phyloP scores from a whole-genome alignment of 106 monocot genomes.

The Dendrobium chrysotoxum region DNA sequence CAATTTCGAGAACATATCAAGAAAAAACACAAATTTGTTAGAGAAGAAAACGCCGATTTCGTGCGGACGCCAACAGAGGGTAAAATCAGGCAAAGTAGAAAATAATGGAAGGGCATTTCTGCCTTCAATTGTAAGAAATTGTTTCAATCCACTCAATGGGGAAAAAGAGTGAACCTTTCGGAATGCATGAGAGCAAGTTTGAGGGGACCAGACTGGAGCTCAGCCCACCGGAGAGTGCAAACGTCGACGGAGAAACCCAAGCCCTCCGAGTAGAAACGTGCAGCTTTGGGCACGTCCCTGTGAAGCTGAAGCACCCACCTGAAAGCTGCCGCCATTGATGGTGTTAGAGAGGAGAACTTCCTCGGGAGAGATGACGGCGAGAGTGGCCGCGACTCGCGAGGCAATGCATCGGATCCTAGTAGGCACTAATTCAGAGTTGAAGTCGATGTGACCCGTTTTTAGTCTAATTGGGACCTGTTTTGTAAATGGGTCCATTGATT shows the following conservation, averaged over 20 bases:
- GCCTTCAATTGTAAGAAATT: not conserved
- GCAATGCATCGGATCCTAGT: too few species aligned
- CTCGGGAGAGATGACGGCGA: not conserved
- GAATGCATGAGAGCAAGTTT: constrained; percentile 88
- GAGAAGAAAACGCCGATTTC: not conserved
- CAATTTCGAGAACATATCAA: not conserved
- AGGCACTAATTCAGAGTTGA: too few species aligned
- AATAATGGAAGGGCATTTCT: not conserved
- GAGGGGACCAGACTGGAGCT: constrained; percentile 79
- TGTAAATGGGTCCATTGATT: too few species aligned
- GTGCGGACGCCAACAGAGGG: not conserved
- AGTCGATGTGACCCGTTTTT: too few species aligned
- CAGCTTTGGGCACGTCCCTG: constrained; percentile 79
- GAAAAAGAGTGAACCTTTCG: constrained; percentile 5
- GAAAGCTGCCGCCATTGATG: constrained; percentile 24
- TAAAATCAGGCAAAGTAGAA: not conserved
- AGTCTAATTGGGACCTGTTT: too few species aligned
- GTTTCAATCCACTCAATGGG: not conserved
- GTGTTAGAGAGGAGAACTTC: not conserved
- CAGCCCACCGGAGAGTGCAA: constrained; percentile 88
- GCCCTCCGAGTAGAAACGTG: constrained; percentile 76
- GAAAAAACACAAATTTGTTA: not conserved
- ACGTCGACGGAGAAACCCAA: constrained; percentile 65
- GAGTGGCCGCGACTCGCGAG: too few species aligned
- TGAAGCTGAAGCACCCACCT: constrained; percentile 84